Evolutionary conservation across 441 rosid genomes (phyloP).

Genomic region (Capsella rubella): DNA sequence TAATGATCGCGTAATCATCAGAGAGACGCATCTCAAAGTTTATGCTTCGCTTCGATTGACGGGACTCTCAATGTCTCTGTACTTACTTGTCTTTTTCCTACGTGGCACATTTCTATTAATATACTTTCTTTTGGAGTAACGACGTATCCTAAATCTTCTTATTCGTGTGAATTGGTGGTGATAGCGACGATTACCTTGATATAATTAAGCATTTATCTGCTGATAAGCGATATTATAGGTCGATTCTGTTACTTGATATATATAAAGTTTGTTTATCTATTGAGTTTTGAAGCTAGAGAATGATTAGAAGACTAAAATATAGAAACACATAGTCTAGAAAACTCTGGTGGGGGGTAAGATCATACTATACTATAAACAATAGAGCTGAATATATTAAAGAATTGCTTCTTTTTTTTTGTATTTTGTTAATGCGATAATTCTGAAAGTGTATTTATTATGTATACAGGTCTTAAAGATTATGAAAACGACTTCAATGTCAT

Average conservation of each 20-base stretch:
- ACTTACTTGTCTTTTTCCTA: constrained; percentile 16
- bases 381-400: neutral
- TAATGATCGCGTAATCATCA: constrained; percentile 20
- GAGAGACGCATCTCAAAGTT: constrained; percentile 26
- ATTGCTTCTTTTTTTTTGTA: neutral
- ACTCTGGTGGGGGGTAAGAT: neutral
- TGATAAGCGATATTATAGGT: neutral
- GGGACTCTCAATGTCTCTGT: constrained; percentile 24
- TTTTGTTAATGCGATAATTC: constrained; percentile 10
- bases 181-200: constrained; percentile 1
- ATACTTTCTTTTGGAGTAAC: neutral
- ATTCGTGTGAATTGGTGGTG: neutral
- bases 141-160: neutral
- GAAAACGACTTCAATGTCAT: constrained; percentile 33
- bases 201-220: neutral
- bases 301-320: neutral
- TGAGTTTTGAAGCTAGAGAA: neutral
- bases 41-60: constrained; percentile 25
- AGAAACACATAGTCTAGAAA: constrained; percentile 6
- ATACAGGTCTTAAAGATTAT: constrained; percentile 25
- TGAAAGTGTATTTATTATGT: neutral
- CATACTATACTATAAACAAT: neutral
- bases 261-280: neutral
- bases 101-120: constrained; percentile 16
- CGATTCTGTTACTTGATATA: neutral